phyloP scores from a whole-genome alignment of 2,329 filamentous ascomycete species.

The Aspergillus melleus region DNA sequence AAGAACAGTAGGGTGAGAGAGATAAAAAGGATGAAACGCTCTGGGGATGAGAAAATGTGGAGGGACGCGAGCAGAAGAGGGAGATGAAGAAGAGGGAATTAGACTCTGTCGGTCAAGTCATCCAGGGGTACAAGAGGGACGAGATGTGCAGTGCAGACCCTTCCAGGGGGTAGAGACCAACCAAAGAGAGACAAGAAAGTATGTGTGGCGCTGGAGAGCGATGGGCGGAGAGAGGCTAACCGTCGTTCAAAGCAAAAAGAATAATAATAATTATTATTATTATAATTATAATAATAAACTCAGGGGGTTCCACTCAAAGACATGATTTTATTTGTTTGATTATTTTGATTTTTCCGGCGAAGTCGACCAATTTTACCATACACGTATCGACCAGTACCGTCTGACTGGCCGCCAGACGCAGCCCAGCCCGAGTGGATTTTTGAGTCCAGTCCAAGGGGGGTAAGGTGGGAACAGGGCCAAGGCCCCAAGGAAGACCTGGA shows the following conservation, averaged over 20 bases:
- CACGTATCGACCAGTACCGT: not conserved
- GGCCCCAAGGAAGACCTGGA: conserved; percentile 1
- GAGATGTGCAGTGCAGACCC: conserved; percentile 9
- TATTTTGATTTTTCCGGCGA: not conserved
- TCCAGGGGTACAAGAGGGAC: conserved; percentile 15
- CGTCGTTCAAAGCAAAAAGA: not conserved
- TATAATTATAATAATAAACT: conserved; percentile 7
- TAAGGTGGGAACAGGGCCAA: conserved; percentile 3
- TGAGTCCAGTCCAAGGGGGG: not conserved
- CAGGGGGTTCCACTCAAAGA: conserved; percentile 16
- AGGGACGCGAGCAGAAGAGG: conserved; percentile 23
- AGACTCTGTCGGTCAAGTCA: conserved; percentile 14
- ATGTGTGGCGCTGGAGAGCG: conserved; percentile 5
- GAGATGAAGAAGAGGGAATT: conserved; percentile 23
- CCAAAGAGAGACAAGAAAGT: conserved; percentile 2
- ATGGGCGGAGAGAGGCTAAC: conserved; percentile 7
- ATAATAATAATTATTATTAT: not conserved
- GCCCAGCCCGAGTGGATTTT: not conserved
- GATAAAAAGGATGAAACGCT: conserved; percentile 20
- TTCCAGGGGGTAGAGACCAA: conserved; percentile 10
- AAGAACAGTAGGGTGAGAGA: conserved; percentile 22
- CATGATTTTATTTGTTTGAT: conserved; percentile 5
- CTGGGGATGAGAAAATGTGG: conserved; percentile 20
- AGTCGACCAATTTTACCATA: not conserved
- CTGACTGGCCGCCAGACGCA: not conserved